Conservation (phyloP, 1,284 basidiomycete species). For the Testicularia cyperi region DNA sequence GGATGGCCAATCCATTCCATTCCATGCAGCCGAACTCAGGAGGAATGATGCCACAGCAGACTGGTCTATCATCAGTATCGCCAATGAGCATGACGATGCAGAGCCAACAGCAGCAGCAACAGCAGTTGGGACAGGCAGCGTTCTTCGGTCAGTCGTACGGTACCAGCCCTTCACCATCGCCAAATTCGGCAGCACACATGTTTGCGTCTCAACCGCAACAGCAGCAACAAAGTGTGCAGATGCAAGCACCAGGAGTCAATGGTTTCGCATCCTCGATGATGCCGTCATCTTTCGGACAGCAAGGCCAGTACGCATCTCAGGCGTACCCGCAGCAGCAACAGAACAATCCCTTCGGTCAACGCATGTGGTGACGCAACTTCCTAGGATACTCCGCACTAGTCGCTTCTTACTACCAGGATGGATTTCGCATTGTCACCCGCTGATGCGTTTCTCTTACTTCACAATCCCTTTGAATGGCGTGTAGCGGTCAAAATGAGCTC, state of each 20-base stretch:
- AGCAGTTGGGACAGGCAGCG: constrained; percentile 23
- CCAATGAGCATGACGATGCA: neutral
- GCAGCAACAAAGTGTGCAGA: constrained; percentile 1
- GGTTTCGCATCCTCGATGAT: neutral
- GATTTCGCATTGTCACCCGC: too few relatives aligned
- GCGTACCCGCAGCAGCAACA: too few relatives aligned
- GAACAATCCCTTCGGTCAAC: too few relatives aligned
- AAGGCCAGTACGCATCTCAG: too few relatives aligned
- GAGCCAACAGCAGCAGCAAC: constrained; percentile 10
- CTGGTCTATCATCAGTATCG: neutral
- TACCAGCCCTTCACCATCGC: constrained; percentile 1
- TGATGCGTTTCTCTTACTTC: too few relatives aligned
- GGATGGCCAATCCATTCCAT: constrained; percentile 20
- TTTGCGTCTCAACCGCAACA: constrained; percentile 5
- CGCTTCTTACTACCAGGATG: too few relatives aligned
- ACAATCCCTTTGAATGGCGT: too few relatives aligned
- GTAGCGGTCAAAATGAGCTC: too few relatives aligned
- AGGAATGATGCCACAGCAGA: constrained; percentile 7
- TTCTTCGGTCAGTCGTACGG: constrained; percentile 9
- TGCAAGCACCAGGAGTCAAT: neutral
- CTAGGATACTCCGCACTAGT: too few relatives aligned
- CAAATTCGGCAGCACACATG: constrained; percentile 3
- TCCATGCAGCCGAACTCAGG: constrained; percentile 5
- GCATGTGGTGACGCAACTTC: too few relatives aligned
- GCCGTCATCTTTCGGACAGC: neutral